Conservation (phyloP, 257 asterid species). For the Mitragyna speciosa region DNA sequence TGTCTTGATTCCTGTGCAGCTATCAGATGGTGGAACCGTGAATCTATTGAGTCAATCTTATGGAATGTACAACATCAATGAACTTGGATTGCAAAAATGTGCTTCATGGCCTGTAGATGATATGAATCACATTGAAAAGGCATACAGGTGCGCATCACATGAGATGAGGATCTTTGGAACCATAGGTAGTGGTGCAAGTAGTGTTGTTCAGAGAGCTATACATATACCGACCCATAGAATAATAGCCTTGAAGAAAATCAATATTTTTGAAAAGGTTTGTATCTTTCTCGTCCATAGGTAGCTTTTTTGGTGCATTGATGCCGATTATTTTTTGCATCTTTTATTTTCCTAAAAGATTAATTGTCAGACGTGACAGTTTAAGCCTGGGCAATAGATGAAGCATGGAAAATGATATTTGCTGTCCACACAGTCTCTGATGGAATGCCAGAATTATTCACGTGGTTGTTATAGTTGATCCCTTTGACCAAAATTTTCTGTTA, state of each 20-base stretch:
- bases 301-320: not conserved
- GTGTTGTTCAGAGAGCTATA: conserved; percentile 97
- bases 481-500: not conserved
- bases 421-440: too few relatives aligned
- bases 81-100: conserved; percentile 91
- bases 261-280: conserved; percentile 89
- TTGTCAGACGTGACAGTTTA: not conserved
- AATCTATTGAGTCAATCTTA: conserved; percentile 90
- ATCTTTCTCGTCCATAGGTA: not conserved
- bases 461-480: too few relatives aligned
- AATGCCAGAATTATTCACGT: not conserved
- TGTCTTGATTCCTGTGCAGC: conserved; percentile 30
- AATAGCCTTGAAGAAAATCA: conserved; percentile 94
- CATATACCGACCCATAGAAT: conserved; percentile 92
- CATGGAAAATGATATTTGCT: too few relatives aligned
- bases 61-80: conserved; percentile 86
- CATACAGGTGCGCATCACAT: conserved; percentile 86
- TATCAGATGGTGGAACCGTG: conserved; percentile 86
- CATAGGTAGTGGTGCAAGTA: conserved; percentile 96
- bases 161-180: conserved; percentile 95
- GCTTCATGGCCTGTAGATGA: conserved; percentile 54
- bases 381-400: too few relatives aligned
- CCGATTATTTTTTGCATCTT: not conserved
- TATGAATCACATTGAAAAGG: conserved; percentile 65
- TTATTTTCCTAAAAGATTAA: not conserved